phyloP scores from a whole-genome alignment of 1,284 basidiomycete genomes.

The Trichosporon asahii region DNA sequence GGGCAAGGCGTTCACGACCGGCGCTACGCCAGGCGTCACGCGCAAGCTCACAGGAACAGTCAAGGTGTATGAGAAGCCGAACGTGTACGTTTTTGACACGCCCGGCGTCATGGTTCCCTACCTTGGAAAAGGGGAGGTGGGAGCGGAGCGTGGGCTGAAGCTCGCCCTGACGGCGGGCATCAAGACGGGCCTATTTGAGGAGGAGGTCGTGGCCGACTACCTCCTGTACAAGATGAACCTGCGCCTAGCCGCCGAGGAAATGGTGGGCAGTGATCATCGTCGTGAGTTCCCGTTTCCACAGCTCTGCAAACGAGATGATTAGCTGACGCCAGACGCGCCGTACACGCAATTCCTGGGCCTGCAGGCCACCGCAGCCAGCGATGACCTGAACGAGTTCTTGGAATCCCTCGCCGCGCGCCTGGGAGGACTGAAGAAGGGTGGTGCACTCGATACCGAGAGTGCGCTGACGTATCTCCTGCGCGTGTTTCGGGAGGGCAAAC shows the following conservation, averaged over 20 bases:
- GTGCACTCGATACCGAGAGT: conserved; percentile 63
- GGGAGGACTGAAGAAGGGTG: conserved; percentile 76
- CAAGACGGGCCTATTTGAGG: conserved; percentile 87
- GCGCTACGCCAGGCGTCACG: conserved; percentile 83
- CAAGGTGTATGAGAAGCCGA: conserved; percentile 71
- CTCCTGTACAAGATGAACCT: conserved; percentile 82
- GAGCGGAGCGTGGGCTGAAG: conserved; percentile 87
- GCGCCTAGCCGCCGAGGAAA: conserved; percentile 50
- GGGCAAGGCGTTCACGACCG: conserved; percentile 82
- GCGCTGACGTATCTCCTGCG: conserved; percentile 75
- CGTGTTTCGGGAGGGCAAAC: conserved; percentile 73
- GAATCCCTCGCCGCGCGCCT: conserved; percentile 66
- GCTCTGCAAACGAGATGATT: background rate
- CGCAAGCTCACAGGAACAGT: conserved; percentile 76
- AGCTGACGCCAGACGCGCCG: conserved; percentile 27
- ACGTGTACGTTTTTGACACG: conserved; percentile 91
- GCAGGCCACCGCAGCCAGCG: conserved; percentile 40
- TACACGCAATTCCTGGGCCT: conserved; percentile 57
- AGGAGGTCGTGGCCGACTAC: conserved; percentile 79
- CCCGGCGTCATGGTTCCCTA: conserved; percentile 97
- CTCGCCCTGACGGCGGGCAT: conserved; percentile 95
- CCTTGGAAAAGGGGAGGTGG: conserved; percentile 76
- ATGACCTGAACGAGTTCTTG: conserved; percentile 64
- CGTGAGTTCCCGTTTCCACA: background rate
- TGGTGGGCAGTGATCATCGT: conserved; percentile 36